These are phyloP conservation scores for Amanita muscaria DNA, from an alignment of 768 basidiomycete genomes.

Conservation along the genomic window DNA sequence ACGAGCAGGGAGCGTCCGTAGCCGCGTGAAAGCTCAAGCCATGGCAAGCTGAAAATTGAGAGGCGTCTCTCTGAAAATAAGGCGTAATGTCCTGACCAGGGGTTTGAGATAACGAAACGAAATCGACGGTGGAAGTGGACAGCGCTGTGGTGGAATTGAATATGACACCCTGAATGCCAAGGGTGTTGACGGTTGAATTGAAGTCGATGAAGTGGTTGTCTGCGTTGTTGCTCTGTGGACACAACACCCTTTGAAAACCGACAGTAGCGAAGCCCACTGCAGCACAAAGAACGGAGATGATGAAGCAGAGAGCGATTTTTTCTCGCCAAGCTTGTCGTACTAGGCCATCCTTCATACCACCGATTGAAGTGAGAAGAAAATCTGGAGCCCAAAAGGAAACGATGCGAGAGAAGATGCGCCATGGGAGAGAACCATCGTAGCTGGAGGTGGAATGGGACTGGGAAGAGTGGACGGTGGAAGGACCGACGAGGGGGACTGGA, in stretches of 20 bases:
- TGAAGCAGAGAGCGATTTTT: slow-evolving; percentile 88
- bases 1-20: slow-evolving; percentile 62
- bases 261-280: slow-evolving; percentile 88
- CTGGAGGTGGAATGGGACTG: slow-evolving; percentile 23
- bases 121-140: slow-evolving; percentile 45
- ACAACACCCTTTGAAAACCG: slow-evolving; percentile 87
- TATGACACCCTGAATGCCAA: slow-evolving; percentile 70
- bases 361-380: slow-evolving; percentile 60
- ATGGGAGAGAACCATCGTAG: slow-evolving; percentile 47
- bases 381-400: slow-evolving; percentile 90
- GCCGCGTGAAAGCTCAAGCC: slow-evolving; percentile 61
- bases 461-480: slow-evolving; percentile 30
- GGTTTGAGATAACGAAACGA: slow-evolving; percentile 42
- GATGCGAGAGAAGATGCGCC: slow-evolving; percentile 73
- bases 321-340: slow-evolving; percentile 93
- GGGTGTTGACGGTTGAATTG: slow-evolving; percentile 48
- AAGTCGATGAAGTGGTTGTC: slow-evolving; percentile 43
- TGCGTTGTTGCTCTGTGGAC: slow-evolving; percentile 49
- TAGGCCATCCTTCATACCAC: slow-evolving; percentile 72
- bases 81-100: slow-evolving; percentile 90
- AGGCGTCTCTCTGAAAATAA: slow-evolving; percentile 62
- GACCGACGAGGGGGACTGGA: slow-evolving; percentile 89
- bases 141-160: slow-evolving; percentile 61
- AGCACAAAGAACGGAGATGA: slow-evolving; percentile 71
- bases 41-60: slow-evolving; percentile 58